These are phyloP conservation scores for Phytophthora sojae DNA, from an alignment of 352 stramenopile species.

Conservation along the genomic window DNA sequence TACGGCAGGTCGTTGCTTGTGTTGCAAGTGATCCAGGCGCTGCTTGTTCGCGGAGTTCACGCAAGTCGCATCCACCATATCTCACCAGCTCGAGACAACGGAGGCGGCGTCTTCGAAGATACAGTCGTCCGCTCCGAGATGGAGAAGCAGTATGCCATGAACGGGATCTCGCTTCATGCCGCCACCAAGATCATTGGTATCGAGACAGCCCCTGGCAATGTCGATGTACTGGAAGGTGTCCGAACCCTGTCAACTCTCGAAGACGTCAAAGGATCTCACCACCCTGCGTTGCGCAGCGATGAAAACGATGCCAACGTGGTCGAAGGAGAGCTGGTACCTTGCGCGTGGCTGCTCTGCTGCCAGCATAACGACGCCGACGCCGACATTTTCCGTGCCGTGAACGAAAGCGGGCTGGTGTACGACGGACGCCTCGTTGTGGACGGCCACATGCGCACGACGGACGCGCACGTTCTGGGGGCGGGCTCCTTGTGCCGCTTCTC, in stretches of 20 bases:
- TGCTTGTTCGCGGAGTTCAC: slow-evolving; percentile 52
- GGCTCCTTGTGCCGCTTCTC: slow-evolving; percentile 85
- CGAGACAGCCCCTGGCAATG: slow-evolving; percentile 34
- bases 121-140: slow-evolving; percentile 61
- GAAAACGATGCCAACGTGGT: neutral
- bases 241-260: slow-evolving; percentile 39
- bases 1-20: slow-evolving; percentile 74
- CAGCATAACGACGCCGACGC: slow-evolving; percentile 87
- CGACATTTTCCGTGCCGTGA: slow-evolving; percentile 91
- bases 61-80: slow-evolving; percentile 65
- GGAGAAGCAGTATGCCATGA: slow-evolving; percentile 56
- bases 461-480: slow-evolving; percentile 76
- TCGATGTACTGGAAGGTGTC: slow-evolving; percentile 55
- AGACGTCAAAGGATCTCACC: slow-evolving; percentile 7
- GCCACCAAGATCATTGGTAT: slow-evolving; percentile 61
- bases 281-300: slow-evolving; percentile 4
- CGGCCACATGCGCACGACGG: slow-evolving; percentile 84
- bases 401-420: slow-evolving; percentile 93
- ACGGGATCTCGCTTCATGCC: slow-evolving; percentile 49
- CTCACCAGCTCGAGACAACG: slow-evolving; percentile 46
- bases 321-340: slow-evolving; percentile 47
- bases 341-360: slow-evolving; percentile 83
- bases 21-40: slow-evolving; percentile 67
- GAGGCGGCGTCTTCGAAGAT: slow-evolving; percentile 66
- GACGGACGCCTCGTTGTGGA: slow-evolving; percentile 93